Percentiles rank a stretch among this genome's conserved stretches.
Conservation (phyloP, 2,329 filamentous ascomycete genomes). For the Apiospora arundinis region DNA sequence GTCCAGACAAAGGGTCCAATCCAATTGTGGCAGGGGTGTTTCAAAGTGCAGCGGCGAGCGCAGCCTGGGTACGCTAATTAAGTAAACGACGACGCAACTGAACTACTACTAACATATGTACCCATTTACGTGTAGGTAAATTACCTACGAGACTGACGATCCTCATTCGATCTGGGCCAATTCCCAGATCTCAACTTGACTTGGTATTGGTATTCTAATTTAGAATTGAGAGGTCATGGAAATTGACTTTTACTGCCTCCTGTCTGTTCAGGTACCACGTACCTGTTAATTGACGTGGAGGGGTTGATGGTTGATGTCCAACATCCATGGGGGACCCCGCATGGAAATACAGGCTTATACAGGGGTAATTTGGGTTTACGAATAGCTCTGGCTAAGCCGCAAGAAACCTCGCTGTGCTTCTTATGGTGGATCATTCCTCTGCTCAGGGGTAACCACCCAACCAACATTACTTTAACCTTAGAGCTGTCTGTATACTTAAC, state of each 20-base stretch:
- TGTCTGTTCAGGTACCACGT: not conserved
- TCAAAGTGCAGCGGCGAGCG: constrained; percentile 6
- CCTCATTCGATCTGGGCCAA: not conserved
- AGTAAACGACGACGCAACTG: not conserved
- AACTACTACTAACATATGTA: not conserved
- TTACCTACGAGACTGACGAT: not conserved
- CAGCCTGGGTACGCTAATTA: not conserved
- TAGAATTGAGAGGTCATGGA: not conserved
- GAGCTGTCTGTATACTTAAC: too few relatives aligned
- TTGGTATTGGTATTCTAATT: not conserved
- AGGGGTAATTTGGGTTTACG: not conserved
- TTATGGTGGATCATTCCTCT: not conserved
- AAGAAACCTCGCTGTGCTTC: not conserved
- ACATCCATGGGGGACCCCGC: constrained; percentile 4
- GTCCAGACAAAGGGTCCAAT: constrained; percentile 14
- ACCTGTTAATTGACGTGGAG: constrained; percentile 1
- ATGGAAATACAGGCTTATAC: not conserved
- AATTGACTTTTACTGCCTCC: not conserved
- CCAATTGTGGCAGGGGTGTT: constrained; percentile 18
- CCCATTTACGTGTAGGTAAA: too few relatives aligned
- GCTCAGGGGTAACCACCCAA: not conserved
- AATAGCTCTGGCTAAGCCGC: not conserved
- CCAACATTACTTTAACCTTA: too few relatives aligned
- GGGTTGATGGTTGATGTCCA: constrained; percentile 3
- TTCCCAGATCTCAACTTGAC: not conserved